Base-by-base conservation (phyloP, 352 stramenopile genomes). In the Phytophthora cryptogea region DNA sequence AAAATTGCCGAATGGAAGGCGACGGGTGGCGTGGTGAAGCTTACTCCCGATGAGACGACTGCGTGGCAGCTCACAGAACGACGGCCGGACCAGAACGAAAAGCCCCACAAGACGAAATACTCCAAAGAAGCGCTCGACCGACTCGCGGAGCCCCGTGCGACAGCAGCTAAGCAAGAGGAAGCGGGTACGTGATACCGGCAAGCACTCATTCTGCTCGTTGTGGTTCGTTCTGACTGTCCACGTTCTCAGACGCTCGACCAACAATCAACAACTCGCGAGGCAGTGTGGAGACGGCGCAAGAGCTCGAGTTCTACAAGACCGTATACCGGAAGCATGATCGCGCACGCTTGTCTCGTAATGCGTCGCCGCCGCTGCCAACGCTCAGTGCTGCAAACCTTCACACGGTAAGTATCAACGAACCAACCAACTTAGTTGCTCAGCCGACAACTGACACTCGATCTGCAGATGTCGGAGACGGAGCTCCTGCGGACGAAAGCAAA, bases 1-100 rank as follows among this genome's bases (percentile, higher is more conserved):
- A 89, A 87, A 61, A 63, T 81, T 17, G 64, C 62, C 5, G 70
- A 89, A 43, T 88, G 77, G 80, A 86, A 76, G 50, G 50, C 61
- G 7, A 58, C 67, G 13, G 76, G 70, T 1, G 66, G 72, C 6
- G 17, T 57, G 31, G 11, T 31, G 0, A 66, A 54, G 20, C 33
- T 59, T 26, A 10, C 35, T 8, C 26, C 35, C n/a, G 31, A 68
- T 13, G 52, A 17, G 10, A 20, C 36, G 14, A 46, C 42, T 14
- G 49, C 23, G 9, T 33, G 37, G 30, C 35, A 47, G 11, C 28
- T 44, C 2, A 28, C 44, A 8, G 27, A 51, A 28, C 32, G 33
- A 26, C 39, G 10, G 36, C n/a, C 36, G 23, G 16, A 16, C 20
- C 26, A 41, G 4, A 68, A 72, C 26, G 23, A 58, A n/a, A 84